These are phyloP conservation scores for Saturnispora besseyi DNA, from an alignment of 805 yeast species.

Conservation along the genomic window DNA sequence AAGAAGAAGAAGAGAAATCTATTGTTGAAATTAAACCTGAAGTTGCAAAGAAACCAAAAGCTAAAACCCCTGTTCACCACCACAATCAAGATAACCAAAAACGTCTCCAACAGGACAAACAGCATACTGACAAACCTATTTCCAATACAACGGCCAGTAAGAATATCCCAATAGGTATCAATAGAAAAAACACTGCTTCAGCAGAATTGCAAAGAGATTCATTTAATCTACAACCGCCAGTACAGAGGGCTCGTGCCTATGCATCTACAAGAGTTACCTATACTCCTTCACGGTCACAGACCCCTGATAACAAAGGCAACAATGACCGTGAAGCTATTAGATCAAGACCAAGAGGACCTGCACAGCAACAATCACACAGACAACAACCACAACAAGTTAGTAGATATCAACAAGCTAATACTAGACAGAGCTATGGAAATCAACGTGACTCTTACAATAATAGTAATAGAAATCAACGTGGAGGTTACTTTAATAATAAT, in stretches of 20 bases:
- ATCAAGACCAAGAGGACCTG: slow-evolving; percentile 2
- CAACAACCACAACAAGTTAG: not conserved
- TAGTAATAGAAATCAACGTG: not conserved
- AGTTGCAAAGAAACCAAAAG: not conserved
- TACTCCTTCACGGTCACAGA: not conserved
- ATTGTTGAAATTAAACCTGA: not conserved
- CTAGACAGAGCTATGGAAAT: not conserved
- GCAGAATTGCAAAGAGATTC: not conserved
- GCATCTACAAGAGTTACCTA: not conserved
- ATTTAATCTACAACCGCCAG: not conserved
- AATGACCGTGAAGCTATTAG: not conserved
- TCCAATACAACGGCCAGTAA: not conserved
- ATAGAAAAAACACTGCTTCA: not conserved
- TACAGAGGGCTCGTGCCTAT: not conserved
- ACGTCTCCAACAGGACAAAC: not conserved
- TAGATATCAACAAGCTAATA: not conserved
- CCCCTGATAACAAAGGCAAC: not conserved
- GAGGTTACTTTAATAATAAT: not conserved
- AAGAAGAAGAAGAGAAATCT: not conserved
- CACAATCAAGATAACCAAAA: not conserved
- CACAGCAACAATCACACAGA: not conserved
- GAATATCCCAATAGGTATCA: not conserved
- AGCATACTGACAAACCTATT: not conserved
- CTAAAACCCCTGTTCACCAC: not conserved
- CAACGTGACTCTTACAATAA: not conserved